Evolutionary conservation across 192 early-diverging fungal species (phyloP).

Genomic region (Mortierella hygrophila): DNA sequence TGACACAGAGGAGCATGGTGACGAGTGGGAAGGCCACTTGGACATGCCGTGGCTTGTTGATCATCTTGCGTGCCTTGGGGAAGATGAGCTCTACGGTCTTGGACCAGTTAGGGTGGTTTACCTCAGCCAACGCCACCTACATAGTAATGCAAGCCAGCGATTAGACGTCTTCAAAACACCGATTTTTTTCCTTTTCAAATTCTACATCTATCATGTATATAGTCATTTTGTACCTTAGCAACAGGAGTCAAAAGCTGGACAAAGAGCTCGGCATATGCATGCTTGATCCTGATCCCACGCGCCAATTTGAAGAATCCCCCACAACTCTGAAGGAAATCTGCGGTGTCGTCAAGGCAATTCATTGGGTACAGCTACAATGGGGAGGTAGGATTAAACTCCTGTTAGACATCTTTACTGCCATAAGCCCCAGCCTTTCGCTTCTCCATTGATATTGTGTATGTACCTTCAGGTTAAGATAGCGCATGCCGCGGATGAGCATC

Average conservation of each 20-base stretch:
- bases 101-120: slow-evolving; percentile 94
- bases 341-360: slow-evolving; percentile 92
- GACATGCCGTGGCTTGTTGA: slow-evolving; percentile 83
- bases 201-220: too few relatives aligned
- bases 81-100: slow-evolving; percentile 94
- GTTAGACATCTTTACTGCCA: not conserved
- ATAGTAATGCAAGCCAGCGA: not conserved
- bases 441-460: not conserved
- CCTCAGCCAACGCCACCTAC: slow-evolving; percentile 90
- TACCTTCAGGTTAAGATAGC: slow-evolving; percentile 90
- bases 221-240: slow-evolving; percentile 67
- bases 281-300: slow-evolving; percentile 84
- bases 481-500: slow-evolving; percentile 89
- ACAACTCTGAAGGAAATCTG: slow-evolving; percentile 92
- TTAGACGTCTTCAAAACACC: not conserved
- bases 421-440: not conserved
- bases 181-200: too few relatives aligned
- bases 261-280: slow-evolving; percentile 93
- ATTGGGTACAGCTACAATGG: slow-evolving; percentile 87
- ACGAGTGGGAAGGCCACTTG: slow-evolving; percentile 87
- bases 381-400: not conserved
- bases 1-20: slow-evolving; percentile 92
- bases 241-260: slow-evolving; percentile 92
- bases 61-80: slow-evolving; percentile 92
- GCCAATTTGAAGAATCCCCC: slow-evolving; percentile 91